phyloP scores from a whole-genome alignment of 371 early-diverging fungal genomes.

The Hamiltosporidium magnivora region DNA sequence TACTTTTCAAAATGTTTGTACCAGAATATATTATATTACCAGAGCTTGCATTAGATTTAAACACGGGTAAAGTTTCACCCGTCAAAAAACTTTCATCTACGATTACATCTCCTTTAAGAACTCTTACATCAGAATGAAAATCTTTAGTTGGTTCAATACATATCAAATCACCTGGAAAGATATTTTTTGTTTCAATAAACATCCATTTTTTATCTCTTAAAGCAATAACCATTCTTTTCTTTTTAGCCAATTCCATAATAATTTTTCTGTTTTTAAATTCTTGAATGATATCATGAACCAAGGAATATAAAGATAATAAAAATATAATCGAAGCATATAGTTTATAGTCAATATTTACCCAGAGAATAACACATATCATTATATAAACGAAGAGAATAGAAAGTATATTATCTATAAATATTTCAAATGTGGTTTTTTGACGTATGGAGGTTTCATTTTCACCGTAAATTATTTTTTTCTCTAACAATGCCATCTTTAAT shows the following conservation, averaged over 20 bases:
- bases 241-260: not conserved
- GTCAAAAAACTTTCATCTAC: conserved; percentile 96
- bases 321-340: not conserved
- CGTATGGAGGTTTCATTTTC: not conserved
- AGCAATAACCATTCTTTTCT: not conserved
- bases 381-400: not conserved
- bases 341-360: not conserved
- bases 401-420: not conserved
- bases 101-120: conserved; percentile 86
- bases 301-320: not conserved
- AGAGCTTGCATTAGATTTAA: conserved; percentile 58
- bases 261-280: not conserved
- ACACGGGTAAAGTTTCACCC: conserved; percentile 79
- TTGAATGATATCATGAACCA: not conserved
- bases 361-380: not conserved
- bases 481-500: not conserved
- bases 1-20: conserved; percentile 32
- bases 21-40: conserved; percentile 25
- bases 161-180: conserved; percentile 3
- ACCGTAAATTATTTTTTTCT: not conserved
- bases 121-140: conserved; percentile 78
- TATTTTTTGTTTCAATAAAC: not conserved
- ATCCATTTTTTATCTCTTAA: not conserved
- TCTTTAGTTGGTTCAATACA: not conserved
- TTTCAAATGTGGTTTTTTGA: not conserved